These are phyloP conservation scores for Magnusiomyces tetraspermus DNA, from an alignment of 1,139 yeast genomes.

Conservation along the genomic window DNA sequence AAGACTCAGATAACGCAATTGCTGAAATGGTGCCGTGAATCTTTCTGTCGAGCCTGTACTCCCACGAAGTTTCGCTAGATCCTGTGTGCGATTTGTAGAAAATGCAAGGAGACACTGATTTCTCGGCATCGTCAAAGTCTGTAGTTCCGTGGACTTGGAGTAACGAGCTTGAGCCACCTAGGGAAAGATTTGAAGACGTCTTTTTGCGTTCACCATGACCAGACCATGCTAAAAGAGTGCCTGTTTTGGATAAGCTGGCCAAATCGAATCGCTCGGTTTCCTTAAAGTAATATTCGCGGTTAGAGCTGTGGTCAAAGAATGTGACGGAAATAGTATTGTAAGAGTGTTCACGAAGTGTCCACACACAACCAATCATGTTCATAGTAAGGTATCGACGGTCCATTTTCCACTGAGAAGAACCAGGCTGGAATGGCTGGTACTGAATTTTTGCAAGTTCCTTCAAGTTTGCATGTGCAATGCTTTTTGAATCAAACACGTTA, in stretches of 20 bases:
- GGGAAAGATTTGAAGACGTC: neutral
- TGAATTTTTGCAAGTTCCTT: neutral
- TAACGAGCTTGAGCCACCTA: neutral
- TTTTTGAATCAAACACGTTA: neutral
- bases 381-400: conserved; percentile 71
- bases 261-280: conserved; percentile 64
- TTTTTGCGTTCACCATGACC: conserved; percentile 5
- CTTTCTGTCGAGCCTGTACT: conserved; percentile 32
- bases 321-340: conserved; percentile 72
- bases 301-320: conserved; percentile 73
- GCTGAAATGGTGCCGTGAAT: conserved; percentile 34
- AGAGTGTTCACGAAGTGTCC: conserved; percentile 58
- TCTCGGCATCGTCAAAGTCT: neutral
- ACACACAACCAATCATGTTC: conserved; percentile 72
- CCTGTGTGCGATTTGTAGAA: conserved; percentile 31
- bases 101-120: conserved; percentile 16
- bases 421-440: conserved; percentile 51
- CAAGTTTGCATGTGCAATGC: conserved; percentile 3
- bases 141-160: neutral
- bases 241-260: conserved; percentile 62
- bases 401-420: conserved; percentile 74
- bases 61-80: conserved; percentile 32
- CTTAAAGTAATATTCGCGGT: conserved; percentile 77
- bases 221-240: conserved; percentile 48
- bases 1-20: conserved; percentile 42